These are phyloP conservation scores for Zea mays DNA, from an alignment of 176 grass and related monocot genomes.

Conservation along the genomic window Zm-B73-REFERENCE-NAM-5.0 NC_050096.1:264915001-264915500, in stretches of 20 bases:
- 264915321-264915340: conserved; percentile 1
- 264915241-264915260: conserved; percentile 24
- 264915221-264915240: not conserved
- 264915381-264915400: not conserved
- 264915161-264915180: conserved; percentile 23
- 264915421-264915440: not conserved
- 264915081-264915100: not conserved
- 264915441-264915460: not conserved
- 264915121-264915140: not conserved
- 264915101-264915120: not conserved
- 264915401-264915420: not conserved
- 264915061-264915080: not conserved
- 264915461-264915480: not conserved
- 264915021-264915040: not conserved
- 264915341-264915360: not conserved
- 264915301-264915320: not conserved
- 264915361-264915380: not conserved
- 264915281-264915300: conserved; percentile 1
- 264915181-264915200: conserved; percentile 16
- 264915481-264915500: not conserved
- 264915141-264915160: not conserved
- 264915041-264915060: conserved; percentile 22
- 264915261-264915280: conserved; percentile 5
- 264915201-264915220: not conserved
- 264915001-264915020: conserved; percentile 35